Conservation (phyloP, 2,329 filamentous ascomycete genomes). For the Colletotrichum ledebouriae region DNA sequence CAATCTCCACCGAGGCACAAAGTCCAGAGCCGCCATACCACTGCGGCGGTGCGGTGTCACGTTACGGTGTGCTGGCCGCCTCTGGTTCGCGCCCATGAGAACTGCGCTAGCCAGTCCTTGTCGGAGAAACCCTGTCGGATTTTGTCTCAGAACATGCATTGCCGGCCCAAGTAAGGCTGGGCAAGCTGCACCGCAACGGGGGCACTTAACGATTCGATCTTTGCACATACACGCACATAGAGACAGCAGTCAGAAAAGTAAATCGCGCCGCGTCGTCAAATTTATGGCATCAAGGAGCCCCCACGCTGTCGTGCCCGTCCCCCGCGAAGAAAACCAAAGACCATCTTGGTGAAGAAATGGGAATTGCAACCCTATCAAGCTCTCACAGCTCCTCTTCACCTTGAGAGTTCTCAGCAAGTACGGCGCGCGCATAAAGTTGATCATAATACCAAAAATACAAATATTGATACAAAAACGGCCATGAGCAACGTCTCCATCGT, state of each 20-base stretch:
- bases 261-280: too few species aligned
- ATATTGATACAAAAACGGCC: too few species aligned
- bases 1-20: background rate
- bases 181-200: slow-evolving; percentile 11
- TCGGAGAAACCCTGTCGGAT: slow-evolving; percentile 21
- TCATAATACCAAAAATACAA: too few species aligned
- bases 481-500: background rate
- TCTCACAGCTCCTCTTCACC: too few species aligned
- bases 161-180: slow-evolving; percentile 16
- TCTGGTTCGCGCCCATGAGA: slow-evolving; percentile 4
- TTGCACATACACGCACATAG: background rate
- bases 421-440: too few species aligned
- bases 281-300: too few species aligned
- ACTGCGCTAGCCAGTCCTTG: slow-evolving; percentile 12
- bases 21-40: background rate
- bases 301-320: too few species aligned
- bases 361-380: too few species aligned
- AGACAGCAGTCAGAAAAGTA: background rate
- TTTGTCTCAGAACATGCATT: slow-evolving; percentile 36
- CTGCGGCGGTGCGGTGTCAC: too few species aligned
- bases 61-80: slow-evolving; percentile 8
- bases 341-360: too few species aligned
- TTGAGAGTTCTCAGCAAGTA: too few species aligned
- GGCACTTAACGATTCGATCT: slow-evolving; percentile 13
- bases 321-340: too few species aligned